Conservation (phyloP, 257 asterid species). For the Rehmannia glutinosa region DNA sequence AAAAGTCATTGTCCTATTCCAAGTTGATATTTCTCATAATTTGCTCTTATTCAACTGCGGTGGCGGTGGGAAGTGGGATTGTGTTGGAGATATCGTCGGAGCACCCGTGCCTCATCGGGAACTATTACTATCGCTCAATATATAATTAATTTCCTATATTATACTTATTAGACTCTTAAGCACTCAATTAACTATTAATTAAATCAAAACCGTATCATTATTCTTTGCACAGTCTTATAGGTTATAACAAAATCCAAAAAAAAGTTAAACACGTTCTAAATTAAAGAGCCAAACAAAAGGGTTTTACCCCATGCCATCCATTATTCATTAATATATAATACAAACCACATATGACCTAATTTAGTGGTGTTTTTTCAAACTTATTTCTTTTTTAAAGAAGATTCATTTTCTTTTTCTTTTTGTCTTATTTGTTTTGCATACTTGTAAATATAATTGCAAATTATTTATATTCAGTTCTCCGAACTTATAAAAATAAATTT, state of each 20-base stretch:
- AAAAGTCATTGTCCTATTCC: too few species aligned
- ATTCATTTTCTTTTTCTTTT: too few species aligned
- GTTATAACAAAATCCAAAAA: constrained; percentile 12
- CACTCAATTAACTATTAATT: background rate
- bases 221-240: constrained; percentile 23
- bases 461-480: too few species aligned
- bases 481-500: too few species aligned
- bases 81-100: constrained; percentile 58
- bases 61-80: constrained; percentile 56
- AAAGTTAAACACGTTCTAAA: constrained; percentile 22
- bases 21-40: too few species aligned
- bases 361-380: background rate
- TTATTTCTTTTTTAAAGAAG: too few species aligned
- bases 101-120: constrained; percentile 59
- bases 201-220: too few species aligned
- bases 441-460: too few species aligned
- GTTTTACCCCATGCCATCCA: constrained; percentile 16
- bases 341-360: too few species aligned
- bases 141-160: background rate
- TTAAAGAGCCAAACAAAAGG: constrained; percentile 17
- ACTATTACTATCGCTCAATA: constrained; percentile 17
- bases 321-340: too few species aligned
- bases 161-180: background rate
- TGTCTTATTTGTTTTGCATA: too few species aligned
- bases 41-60: too few species aligned